These are phyloP conservation scores for Ophiostoma triangulosporum DNA, from an alignment of 2,329 filamentous ascomycete genomes.

Conservation along the genomic window DNA sequence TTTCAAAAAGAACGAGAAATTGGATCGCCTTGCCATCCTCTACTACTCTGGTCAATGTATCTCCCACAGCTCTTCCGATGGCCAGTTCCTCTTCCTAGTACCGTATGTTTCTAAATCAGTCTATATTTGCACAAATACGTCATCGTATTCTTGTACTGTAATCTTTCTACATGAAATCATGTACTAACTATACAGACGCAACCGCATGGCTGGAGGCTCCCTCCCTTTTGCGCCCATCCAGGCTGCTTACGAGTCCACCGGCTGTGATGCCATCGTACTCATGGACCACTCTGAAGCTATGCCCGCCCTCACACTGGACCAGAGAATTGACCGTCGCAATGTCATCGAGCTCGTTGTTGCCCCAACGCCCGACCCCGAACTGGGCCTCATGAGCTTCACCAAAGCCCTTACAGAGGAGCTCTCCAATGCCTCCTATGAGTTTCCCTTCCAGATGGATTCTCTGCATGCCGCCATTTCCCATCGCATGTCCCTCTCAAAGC, in stretches of 20 bases:
- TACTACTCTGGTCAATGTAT: slow-evolving; percentile 13
- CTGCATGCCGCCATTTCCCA: slow-evolving; percentile 3
- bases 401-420: slow-evolving; percentile 13
- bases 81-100: slow-evolving; percentile 9
- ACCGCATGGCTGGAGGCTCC: not conserved
- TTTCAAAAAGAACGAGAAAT: slow-evolving; percentile 3
- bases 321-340: slow-evolving; percentile 3
- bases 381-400: slow-evolving; percentile 4
- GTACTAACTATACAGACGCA: not conserved
- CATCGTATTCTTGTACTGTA: too few species aligned
- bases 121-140: too few species aligned
- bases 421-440: not conserved
- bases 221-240: slow-evolving; percentile 7
- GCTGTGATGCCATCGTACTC: slow-evolving; percentile 13
- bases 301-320: not conserved
- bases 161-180: too few species aligned
- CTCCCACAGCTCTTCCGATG: not conserved
- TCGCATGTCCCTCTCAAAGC: slow-evolving; percentile 10
- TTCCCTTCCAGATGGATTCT: slow-evolving; percentile 2
- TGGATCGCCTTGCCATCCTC: slow-evolving; percentile 11
- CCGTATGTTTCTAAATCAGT: slow-evolving; percentile 11
- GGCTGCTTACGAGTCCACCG: slow-evolving; percentile 8
- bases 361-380: slow-evolving; percentile 3
- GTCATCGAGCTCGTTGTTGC: slow-evolving; percentile 13
- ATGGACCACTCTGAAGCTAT: slow-evolving; percentile 9